A percentile compares a stretch with the other conserved stretches of the same genome.
Evolutionary conservation across 306 rosid species (phyloP).

Genomic region (Cyamopsis tetragonoloba): DNA sequence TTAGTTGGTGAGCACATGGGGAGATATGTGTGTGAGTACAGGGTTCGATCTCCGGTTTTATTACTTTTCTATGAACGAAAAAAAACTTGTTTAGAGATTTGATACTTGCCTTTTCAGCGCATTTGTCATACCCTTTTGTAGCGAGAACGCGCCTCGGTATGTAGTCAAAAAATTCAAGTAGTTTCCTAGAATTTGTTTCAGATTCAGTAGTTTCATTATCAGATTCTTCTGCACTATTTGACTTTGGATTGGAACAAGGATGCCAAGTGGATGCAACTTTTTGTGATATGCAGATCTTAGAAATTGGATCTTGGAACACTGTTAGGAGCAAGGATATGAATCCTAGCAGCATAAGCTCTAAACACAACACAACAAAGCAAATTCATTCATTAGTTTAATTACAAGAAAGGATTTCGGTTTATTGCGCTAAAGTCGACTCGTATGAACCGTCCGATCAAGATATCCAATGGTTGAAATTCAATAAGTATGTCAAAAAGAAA

Average conservation of each 20-base stretch:
- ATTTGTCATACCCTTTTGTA: conserved; percentile 36
- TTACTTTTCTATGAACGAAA: too few relatives aligned
- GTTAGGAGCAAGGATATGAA: conserved; percentile 35
- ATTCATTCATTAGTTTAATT: too few relatives aligned
- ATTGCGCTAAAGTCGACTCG: too few relatives aligned
- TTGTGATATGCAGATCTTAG: conserved; percentile 18
- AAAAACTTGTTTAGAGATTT: too few relatives aligned
- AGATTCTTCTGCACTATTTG: background rate
- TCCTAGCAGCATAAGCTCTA: conserved; percentile 38
- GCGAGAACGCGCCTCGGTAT: conserved; percentile 33
- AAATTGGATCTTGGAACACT: conserved; percentile 31
- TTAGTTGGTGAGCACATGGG: too few relatives aligned
- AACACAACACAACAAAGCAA: background rate
- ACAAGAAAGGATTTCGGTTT: too few relatives aligned
- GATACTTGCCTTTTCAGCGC: conserved; percentile 18
- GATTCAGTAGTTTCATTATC: background rate
- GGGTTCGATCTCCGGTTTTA: too few relatives aligned
- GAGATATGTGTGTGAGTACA: too few relatives aligned
- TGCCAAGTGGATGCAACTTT: conserved; percentile 27
- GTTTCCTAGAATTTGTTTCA: conserved; percentile 11
- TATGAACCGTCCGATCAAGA: too few relatives aligned
- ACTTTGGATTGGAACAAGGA: conserved; percentile 26
- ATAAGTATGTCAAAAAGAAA: too few relatives aligned
- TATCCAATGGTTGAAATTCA: too few relatives aligned
- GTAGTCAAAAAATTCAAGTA: conserved; percentile 8